phyloP scores from a whole-genome alignment of 2,329 filamentous ascomycete genomes.

The Oidium heveae region DNA sequence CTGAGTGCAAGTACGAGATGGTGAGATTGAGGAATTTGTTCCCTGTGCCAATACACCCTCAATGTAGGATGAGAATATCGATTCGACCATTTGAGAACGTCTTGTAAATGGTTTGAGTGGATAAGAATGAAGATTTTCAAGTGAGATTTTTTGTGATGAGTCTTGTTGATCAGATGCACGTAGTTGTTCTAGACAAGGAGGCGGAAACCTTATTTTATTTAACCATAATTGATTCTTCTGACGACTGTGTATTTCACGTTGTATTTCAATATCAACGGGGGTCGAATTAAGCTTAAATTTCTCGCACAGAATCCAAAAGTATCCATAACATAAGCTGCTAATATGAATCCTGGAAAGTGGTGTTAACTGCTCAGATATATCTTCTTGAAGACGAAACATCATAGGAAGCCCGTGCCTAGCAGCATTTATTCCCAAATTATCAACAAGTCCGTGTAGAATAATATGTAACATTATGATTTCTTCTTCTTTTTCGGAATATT shows the following conservation, averaged over 20 bases:
- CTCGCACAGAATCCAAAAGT: slow-evolving; percentile 58
- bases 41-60: slow-evolving; percentile 35
- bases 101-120: slow-evolving; percentile 53
- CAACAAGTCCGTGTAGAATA: slow-evolving; percentile 47
- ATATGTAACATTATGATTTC: slow-evolving; percentile 58
- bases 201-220: slow-evolving; percentile 44
- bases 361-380: slow-evolving; percentile 40
- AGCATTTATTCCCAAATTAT: slow-evolving; percentile 61
- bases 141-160: slow-evolving; percentile 17
- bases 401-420: slow-evolving; percentile 59
- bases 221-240: slow-evolving; percentile 59
- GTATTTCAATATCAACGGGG: slow-evolving; percentile 41
- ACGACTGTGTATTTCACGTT: slow-evolving; percentile 51
- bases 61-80: slow-evolving; percentile 47
- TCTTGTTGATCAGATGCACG: slow-evolving; percentile 23
- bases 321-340: slow-evolving; percentile 68
- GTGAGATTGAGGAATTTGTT: slow-evolving; percentile 43
- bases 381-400: slow-evolving; percentile 70
- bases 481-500: slow-evolving; percentile 43
- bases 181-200: slow-evolving; percentile 36
- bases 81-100: slow-evolving; percentile 43
- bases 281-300: slow-evolving; percentile 53
- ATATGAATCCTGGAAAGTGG: slow-evolving; percentile 52
- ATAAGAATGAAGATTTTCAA: slow-evolving; percentile 32
- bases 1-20: slow-evolving; percentile 35